These are phyloP conservation scores for Russula olivacea DNA, from an alignment of 768 basidiomycete species.

Conservation along the genomic window DNA sequence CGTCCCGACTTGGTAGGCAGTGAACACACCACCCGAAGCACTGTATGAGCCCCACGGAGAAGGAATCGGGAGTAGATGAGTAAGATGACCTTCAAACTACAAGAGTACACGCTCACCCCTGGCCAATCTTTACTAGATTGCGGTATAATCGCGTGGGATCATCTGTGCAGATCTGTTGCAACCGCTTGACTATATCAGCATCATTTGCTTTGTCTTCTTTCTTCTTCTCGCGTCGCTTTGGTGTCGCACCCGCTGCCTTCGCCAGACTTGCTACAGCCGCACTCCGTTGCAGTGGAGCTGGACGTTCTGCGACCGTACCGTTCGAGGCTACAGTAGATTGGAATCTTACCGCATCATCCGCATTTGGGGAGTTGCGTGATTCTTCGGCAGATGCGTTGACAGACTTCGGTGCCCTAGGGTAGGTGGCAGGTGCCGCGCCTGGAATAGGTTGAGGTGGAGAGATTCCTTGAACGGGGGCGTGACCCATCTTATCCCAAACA, in stretches of 20 bases:
- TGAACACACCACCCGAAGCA: conserved; percentile 95
- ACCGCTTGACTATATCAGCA: conserved; percentile 83
- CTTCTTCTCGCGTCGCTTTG: conserved; percentile 45
- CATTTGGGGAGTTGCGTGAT: conserved; percentile 16
- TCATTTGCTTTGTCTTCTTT: conserved; percentile 64
- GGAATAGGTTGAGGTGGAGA: conserved; percentile 23
- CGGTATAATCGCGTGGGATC: conserved; percentile 94
- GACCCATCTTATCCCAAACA: conserved; percentile 81
- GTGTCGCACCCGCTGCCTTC: conserved; percentile 70
- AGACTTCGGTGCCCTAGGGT: conserved; percentile 22
- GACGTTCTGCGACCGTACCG: conserved; percentile 27
- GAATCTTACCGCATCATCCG: conserved; percentile 10
- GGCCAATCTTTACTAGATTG: conserved; percentile 92
- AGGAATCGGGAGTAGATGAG: background rate
- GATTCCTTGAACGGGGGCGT: conserved; percentile 26
- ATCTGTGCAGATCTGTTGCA: conserved; percentile 94
- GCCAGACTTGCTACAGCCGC: conserved; percentile 60
- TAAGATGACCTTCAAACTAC: background rate
- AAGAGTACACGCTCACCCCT: conserved; percentile 61
- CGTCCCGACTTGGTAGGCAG: conserved; percentile 94
- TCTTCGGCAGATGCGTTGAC: conserved; percentile 24
- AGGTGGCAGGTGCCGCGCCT: conserved; percentile 11
- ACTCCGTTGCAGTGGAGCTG: conserved; percentile 44
- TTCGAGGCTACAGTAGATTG: background rate
- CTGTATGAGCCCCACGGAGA: conserved; percentile 35